Evolutionary conservation across 2,329 filamentous ascomycete species (phyloP), one percentile per base, ranked within the genome.

Genomic region (Scytalidium lignicola): DNA sequence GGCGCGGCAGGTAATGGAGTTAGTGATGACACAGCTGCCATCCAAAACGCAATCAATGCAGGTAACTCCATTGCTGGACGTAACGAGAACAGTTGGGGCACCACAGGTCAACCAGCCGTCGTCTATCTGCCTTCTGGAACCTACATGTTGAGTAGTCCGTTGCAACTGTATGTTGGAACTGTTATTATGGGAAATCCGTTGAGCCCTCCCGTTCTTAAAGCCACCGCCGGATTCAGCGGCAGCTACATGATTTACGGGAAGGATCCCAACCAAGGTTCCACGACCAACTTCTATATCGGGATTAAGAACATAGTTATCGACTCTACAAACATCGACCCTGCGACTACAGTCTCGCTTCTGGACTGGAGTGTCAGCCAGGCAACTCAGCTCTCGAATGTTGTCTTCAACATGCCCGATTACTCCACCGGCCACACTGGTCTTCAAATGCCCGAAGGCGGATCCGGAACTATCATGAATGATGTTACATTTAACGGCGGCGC

Each of bases 21-120:
- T 1, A 85, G 83, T n/a, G 91, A 96, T 64, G 90, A 95, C 63
- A 95, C 90, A 0, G 44, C 69, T 1, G 88, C 90, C 51, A 95
- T 96, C 77, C 95, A 95, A 71, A 67, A 71, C 37, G 88, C 89
- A 54, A 85, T 96, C 60, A 48, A 28, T 29, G 32, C 18, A 1
- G 46, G 43, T 3, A 21, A 20, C 3, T 17, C 43, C 6, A 17
- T 39, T 7, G 32, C 32, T 37, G 32, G 32, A 7, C 6, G 32
- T 12, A 49, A 48, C 32, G 44, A 41, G n/a, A n/a, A n/a, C n/a
- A 32, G 47, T 55, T 40, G 59, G 59, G 13, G 54, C 58, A 26
- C 5, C 23, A 59, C 57, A 2, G 54, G 55, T 10, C 55, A 60
- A 23, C 59, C 59, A 18, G 61, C 61, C 12, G 52, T 58, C 1